These are phyloP conservation scores for Collariella sp. DNA, from an alignment of 495 filamentous ascomycete species.

Conservation along the genomic window DNA sequence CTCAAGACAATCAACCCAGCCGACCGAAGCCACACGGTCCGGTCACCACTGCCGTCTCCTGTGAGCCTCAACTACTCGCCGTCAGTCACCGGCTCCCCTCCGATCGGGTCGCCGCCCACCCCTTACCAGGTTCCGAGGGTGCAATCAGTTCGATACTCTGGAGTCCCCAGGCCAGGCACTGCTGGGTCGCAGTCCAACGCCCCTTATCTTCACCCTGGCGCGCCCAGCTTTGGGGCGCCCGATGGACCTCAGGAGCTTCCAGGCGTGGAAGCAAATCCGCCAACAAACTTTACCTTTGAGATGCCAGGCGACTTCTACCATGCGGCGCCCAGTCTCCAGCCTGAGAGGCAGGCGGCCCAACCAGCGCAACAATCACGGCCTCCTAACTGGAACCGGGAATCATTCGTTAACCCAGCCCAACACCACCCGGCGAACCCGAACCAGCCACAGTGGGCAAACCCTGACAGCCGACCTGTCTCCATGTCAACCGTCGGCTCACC, in stretches of 20 bases:
- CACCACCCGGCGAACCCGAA: constrained; percentile 22
- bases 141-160: constrained; percentile 17
- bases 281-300: constrained; percentile 31
- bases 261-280: constrained; percentile 2
- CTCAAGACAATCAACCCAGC: constrained; percentile 43
- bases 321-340: constrained; percentile 15
- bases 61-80: constrained; percentile 17
- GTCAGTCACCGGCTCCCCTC: constrained; percentile 19
- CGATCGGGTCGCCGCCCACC: constrained; percentile 27
- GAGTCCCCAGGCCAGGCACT: constrained; percentile 18
- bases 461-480: constrained; percentile 28
- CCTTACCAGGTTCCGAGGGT: constrained; percentile 38
- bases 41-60: constrained; percentile 29
- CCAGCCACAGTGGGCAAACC: constrained; percentile 16
- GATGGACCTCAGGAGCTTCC: constrained; percentile 20
- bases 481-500: constrained; percentile 29
- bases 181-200: constrained; percentile 12
- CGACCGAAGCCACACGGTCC: constrained; percentile 27
- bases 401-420: constrained; percentile 24
- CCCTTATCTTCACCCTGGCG: neutral
- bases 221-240: constrained; percentile 9
- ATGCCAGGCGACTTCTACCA: constrained; percentile 41
- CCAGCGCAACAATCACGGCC: constrained; percentile 4
- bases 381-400: constrained; percentile 19
- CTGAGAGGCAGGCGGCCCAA: constrained; percentile 12